phyloP scores from a whole-genome alignment of 495 filamentous ascomycete species.

The Aspergillus diversus region DNA sequence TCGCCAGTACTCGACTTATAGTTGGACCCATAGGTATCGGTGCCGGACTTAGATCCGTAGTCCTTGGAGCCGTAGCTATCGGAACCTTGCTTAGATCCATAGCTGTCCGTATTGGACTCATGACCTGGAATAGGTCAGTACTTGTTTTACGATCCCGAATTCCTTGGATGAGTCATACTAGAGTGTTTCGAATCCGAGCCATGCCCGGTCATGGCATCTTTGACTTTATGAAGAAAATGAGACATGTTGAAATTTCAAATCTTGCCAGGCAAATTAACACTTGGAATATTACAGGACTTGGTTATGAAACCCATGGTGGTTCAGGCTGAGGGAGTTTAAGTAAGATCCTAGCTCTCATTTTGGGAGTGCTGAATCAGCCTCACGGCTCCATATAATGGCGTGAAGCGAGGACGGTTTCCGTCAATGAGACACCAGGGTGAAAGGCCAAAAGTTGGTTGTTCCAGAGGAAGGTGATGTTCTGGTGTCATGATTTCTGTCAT shows the following conservation, averaged over 20 bases:
- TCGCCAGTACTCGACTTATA: conserved; percentile 45
- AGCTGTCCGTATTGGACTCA: conserved; percentile 40
- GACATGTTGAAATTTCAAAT: conserved; percentile 55
- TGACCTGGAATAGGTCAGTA: conserved; percentile 22
- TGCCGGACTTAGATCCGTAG: conserved; percentile 32
- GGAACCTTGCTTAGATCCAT: conserved; percentile 40
- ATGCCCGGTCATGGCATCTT: conserved; percentile 61
- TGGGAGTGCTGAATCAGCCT: not conserved
- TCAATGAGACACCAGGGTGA: not conserved
- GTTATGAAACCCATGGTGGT: not conserved
- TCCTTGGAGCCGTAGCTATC: conserved; percentile 19
- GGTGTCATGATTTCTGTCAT: conserved; percentile 1
- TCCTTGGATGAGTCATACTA: conserved; percentile 8
- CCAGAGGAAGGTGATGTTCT: not conserved
- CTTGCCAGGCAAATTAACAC: not conserved
- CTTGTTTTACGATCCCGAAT: not conserved
- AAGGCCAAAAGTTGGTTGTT: not conserved
- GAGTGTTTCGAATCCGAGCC: conserved; percentile 26
- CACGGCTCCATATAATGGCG: not conserved
- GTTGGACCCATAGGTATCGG: conserved; percentile 13
- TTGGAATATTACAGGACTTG: too few relatives aligned
- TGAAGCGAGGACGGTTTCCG: not conserved
- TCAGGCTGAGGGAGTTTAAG: not conserved
- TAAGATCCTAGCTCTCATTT: not conserved
- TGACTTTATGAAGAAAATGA: conserved; percentile 71